Percentiles rank a stretch among this genome's conserved stretches.
Evolutionary conservation across 2,329 filamentous ascomycete genomes (phyloP).

Genomic region (Lachnellula cervina): DNA sequence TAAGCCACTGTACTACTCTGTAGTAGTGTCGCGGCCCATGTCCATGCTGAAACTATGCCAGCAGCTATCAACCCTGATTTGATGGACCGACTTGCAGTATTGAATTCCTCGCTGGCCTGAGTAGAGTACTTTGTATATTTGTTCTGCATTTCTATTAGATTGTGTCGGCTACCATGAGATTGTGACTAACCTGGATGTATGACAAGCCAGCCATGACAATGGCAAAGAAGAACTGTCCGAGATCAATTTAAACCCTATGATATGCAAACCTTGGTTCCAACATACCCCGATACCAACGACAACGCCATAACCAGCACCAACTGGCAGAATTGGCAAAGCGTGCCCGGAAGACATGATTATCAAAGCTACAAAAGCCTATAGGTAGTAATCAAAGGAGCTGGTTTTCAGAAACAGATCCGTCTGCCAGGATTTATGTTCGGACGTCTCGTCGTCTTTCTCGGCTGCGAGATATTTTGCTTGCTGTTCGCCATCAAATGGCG

Average conservation of each 20-base stretch:
- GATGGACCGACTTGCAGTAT: constrained; percentile 76
- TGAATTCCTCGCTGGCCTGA: constrained; percentile 65
- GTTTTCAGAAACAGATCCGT: no score
- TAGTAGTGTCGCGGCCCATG: constrained; percentile 77
- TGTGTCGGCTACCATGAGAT: neutral
- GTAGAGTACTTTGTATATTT: constrained; percentile 8
- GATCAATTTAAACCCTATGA: neutral
- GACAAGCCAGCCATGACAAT: constrained; percentile 33
- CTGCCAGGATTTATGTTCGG: no score
- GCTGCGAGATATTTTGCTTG: no score
- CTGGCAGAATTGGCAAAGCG: no score
- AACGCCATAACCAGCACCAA: constrained; percentile 44
- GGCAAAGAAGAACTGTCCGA: constrained; percentile 32
- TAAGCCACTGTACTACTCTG: constrained; percentile 76
- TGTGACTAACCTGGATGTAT: constrained; percentile 1
- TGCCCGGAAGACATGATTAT: no score
- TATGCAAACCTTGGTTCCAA: neutral
- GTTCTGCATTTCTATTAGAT: neutral
- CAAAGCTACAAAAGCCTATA: no score
- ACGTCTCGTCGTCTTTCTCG: no score
- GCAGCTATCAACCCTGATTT: constrained; percentile 82
- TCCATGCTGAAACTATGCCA: constrained; percentile 88
- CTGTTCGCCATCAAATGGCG: no score
- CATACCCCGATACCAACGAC: constrained; percentile 44
- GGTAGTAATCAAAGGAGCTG: no score